Conservation (phyloP, 148 eudicot species). For the Silene uniflora region DNA sequence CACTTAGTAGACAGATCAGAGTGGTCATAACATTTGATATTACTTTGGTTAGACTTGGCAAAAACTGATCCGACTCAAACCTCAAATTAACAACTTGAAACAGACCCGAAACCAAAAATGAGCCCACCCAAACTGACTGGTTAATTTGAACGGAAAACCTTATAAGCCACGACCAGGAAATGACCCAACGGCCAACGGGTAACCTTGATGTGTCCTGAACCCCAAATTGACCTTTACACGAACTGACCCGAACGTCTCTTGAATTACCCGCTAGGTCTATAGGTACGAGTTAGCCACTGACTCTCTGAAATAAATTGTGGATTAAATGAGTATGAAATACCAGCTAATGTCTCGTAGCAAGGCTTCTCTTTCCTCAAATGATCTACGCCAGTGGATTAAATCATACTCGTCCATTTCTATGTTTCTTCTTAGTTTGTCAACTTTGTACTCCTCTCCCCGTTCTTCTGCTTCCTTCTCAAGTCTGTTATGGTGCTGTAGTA, state of each 20-base stretch:
- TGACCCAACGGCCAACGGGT: not conserved
- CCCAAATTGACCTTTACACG: not conserved
- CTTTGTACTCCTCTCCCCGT: constrained; percentile 67
- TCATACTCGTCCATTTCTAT: constrained; percentile 96
- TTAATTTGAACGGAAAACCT: not conserved
- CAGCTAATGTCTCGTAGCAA: constrained; percentile 89
- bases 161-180: not conserved
- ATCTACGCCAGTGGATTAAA: constrained; percentile 87
- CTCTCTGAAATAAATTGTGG: not conserved
- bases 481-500: constrained; percentile 55
- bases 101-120: too few species aligned
- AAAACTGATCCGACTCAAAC: too few species aligned
- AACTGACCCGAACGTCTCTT: too few species aligned
- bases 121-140: not conserved
- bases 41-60: too few species aligned
- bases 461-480: constrained; percentile 65
- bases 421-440: constrained; percentile 61
- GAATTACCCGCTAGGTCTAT: not conserved
- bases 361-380: constrained; percentile 98
- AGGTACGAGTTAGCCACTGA: not conserved
- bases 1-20: not conserved
- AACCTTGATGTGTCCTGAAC: not conserved
- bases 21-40: too few species aligned
- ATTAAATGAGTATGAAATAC: constrained; percentile 30
- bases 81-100: too few species aligned